Conservation (phyloP, 2,329 filamentous ascomycete species). For the Aspergillus sp. region DNA sequence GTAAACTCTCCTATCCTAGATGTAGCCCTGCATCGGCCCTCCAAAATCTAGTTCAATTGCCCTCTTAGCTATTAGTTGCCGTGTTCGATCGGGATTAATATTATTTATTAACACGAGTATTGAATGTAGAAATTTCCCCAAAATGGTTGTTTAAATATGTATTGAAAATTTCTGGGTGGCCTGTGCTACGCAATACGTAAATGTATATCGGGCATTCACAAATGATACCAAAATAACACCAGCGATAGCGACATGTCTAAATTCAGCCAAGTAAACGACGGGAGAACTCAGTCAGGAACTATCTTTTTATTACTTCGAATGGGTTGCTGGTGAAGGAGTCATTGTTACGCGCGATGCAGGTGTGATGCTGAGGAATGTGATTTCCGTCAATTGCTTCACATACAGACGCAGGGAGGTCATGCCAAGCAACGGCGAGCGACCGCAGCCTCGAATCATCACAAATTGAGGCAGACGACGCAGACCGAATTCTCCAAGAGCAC, state of each 20-base stretch:
- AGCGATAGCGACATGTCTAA: neutral
- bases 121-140: neutral
- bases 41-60: neutral
- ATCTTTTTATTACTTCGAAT: neutral
- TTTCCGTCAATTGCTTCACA: conserved; percentile 13
- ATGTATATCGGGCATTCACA: neutral
- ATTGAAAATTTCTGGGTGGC: neutral
- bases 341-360: neutral
- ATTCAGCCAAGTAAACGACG: neutral
- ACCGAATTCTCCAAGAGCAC: neutral
- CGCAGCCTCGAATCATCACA: neutral
- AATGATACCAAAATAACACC: neutral
- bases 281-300: neutral
- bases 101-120: too few relatives aligned
- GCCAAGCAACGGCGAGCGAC: neutral
- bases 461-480: neutral
- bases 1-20: neutral
- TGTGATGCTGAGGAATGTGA: neutral
- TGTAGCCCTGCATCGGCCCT: neutral
- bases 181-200: neutral
- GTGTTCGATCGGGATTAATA: too few relatives aligned
- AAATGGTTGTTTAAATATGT: neutral
- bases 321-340: neutral
- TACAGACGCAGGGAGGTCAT: conserved; percentile 4
- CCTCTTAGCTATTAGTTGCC: neutral